These are phyloP conservation scores for Diutina ranongensis DNA, from an alignment of 1,139 yeast species.

Conservation along the genomic window DNA sequence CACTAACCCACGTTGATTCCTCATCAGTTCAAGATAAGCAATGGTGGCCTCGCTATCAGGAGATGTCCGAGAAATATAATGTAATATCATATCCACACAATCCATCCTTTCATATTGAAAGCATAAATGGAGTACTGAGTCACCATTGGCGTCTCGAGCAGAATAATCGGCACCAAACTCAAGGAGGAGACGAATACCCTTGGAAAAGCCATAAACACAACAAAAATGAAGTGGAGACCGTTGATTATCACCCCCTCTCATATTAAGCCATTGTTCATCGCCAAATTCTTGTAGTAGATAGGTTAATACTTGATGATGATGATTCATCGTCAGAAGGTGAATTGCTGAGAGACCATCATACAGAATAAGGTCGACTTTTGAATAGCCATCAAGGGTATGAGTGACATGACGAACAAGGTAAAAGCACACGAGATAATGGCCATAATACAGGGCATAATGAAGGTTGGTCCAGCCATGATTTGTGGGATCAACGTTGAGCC, in stretches of 20 bases:
- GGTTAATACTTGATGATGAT: constrained; percentile 71
- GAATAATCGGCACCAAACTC: constrained; percentile 75
- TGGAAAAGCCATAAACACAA: constrained; percentile 52
- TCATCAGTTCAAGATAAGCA: not conserved
- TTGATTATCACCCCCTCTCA: constrained; percentile 35
- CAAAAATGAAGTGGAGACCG: constrained; percentile 73
- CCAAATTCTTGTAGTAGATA: constrained; percentile 75
- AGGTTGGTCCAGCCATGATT: constrained; percentile 79
- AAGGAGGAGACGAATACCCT: constrained; percentile 58
- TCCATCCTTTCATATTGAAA: constrained; percentile 63
- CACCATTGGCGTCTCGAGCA: constrained; percentile 49
- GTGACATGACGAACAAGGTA: constrained; percentile 31
- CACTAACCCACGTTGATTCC: constrained; percentile 56
- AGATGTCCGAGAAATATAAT: constrained; percentile 14
- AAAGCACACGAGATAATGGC: constrained; percentile 70
- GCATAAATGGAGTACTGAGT: constrained; percentile 72
- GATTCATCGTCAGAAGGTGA: constrained; percentile 57
- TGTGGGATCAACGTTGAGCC: constrained; percentile 59
- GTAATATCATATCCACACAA: constrained; percentile 50
- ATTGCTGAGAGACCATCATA: constrained; percentile 65
- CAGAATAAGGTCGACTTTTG: constrained; percentile 29
- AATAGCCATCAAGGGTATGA: constrained; percentile 6
- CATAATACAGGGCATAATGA: constrained; percentile 78
- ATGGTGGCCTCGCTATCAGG: not conserved
- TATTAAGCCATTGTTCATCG: constrained; percentile 46